Percentiles rank a stretch among this genome's conserved stretches.
Evolutionary conservation across 208 protist species (phyloP).

Genomic region (Zelonia costaricensis): DNA sequence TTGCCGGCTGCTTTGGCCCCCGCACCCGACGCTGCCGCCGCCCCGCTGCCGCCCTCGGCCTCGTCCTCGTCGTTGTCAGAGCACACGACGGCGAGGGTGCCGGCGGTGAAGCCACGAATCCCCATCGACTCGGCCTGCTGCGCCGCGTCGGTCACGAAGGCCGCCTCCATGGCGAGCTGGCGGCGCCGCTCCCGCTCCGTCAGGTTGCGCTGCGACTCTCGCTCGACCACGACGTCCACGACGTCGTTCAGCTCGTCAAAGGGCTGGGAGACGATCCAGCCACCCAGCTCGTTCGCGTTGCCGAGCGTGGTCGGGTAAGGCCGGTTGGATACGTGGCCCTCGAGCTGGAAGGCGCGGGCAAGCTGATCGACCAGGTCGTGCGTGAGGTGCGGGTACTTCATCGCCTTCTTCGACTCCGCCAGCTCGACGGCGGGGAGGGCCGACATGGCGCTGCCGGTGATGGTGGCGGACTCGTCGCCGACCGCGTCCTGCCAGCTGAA

Average conservation of each 20-base stretch:
- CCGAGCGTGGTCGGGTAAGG: slow-evolving; percentile 59
- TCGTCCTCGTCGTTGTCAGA: slow-evolving; percentile 64
- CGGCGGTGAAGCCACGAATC: slow-evolving; percentile 71
- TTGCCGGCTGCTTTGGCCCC: slow-evolving; percentile 14
- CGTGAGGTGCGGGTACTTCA: slow-evolving; percentile 54
- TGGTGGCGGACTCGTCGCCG: slow-evolving; percentile 25
- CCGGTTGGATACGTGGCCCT: slow-evolving; percentile 37
- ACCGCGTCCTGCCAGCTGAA: slow-evolving; percentile 45
- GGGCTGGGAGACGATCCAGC: slow-evolving; percentile 72
- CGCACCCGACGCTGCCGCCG: slow-evolving; percentile 31
- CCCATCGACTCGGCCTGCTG: slow-evolving; percentile 90
- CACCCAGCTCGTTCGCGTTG: slow-evolving; percentile 72
- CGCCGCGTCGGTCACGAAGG: slow-evolving; percentile 73
- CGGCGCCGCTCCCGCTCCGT: slow-evolving; percentile 61
- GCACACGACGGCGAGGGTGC: slow-evolving; percentile 55
- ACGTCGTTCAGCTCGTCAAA: slow-evolving; percentile 88
- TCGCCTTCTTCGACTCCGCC: slow-evolving; percentile 23
- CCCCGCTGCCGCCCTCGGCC: slow-evolving; percentile 4
- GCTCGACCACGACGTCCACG: slow-evolving; percentile 57
- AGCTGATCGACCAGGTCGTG: slow-evolving; percentile 88
- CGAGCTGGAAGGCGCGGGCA: slow-evolving; percentile 51
- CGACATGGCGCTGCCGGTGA: slow-evolving; percentile 36
- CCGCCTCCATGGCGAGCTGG: slow-evolving; percentile 55
- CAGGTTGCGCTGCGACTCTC: slow-evolving; percentile 52
- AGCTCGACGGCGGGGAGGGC: slow-evolving; percentile 49